Conservation (phyloP, 768 basidiomycete genomes). For the Gloeopeniophorella convolvens region DNA sequence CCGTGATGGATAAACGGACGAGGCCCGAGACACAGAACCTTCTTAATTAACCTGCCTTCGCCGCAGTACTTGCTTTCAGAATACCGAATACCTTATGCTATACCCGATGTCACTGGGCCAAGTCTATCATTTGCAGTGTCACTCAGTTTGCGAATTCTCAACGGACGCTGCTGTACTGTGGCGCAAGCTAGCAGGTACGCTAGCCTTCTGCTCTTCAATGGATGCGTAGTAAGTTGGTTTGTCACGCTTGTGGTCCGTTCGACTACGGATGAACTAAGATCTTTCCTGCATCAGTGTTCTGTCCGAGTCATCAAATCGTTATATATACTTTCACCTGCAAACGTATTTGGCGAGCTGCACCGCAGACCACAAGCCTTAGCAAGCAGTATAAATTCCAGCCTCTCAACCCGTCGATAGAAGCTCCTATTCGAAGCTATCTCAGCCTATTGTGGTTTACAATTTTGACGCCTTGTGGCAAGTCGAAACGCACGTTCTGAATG, state of each 20-base stretch:
- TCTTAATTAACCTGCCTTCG: slow-evolving; percentile 8
- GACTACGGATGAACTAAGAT: slow-evolving; percentile 1
- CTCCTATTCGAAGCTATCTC: too few relatives aligned
- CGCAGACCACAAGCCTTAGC: too few relatives aligned
- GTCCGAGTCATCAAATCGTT: slow-evolving; percentile 5
- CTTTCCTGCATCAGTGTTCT: slow-evolving; percentile 3
- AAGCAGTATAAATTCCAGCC: too few relatives aligned
- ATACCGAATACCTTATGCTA: slow-evolving; percentile 12
- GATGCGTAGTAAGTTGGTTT: slow-evolving; percentile 12
- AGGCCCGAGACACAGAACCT: neutral
- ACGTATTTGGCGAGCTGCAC: too few relatives aligned
- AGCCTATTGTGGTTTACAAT: too few relatives aligned
- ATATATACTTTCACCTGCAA: slow-evolving; percentile 6
- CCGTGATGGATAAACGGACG: slow-evolving; percentile 11
- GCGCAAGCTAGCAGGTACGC: neutral
- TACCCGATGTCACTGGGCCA: slow-evolving; percentile 9
- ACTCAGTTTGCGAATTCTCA: slow-evolving; percentile 7
- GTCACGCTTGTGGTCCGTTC: neutral
- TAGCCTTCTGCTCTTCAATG: slow-evolving; percentile 8
- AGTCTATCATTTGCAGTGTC: slow-evolving; percentile 5
- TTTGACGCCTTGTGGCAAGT: too few relatives aligned
- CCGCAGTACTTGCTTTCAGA: slow-evolving; percentile 16
- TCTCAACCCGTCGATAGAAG: too few relatives aligned
- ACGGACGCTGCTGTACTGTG: neutral
- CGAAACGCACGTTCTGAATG: too few relatives aligned